Evolutionary conservation across 139 green algal species (phyloP).

Genomic region (Yamagishiella unicocca): DNA sequence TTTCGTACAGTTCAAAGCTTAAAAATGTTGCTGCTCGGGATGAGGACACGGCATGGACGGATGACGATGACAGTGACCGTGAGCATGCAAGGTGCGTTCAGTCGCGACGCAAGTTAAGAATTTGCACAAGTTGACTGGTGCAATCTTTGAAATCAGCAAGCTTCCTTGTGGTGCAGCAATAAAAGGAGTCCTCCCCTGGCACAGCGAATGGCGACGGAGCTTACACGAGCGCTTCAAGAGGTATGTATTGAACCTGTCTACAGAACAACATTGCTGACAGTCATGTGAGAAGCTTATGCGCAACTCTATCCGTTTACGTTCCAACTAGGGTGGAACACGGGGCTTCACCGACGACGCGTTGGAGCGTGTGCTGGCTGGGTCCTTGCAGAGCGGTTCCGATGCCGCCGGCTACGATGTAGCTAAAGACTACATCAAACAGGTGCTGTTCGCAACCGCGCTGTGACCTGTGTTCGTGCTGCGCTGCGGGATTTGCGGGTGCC

Average conservation of each 20-base stretch:
- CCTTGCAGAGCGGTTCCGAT: neutral
- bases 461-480: neutral
- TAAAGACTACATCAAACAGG: conserved; percentile 44
- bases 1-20: neutral
- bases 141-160: too few relatives aligned
- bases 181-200: neutral
- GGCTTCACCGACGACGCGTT: neutral
- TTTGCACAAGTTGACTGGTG: too few relatives aligned
- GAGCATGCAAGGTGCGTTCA: neutral
- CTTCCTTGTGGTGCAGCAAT: neutral
- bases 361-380: neutral
- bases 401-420: neutral
- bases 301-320: neutral
- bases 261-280: neutral
- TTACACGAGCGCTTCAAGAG: neutral
- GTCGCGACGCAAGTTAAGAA: too few relatives aligned
- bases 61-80: conserved; percentile 30
- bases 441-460: neutral
- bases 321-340: neutral
- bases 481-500: too few relatives aligned
- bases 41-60: conserved; percentile 21
- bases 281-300: neutral
- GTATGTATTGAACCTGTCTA: neutral
- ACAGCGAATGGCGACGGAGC: conserved; percentile 12
- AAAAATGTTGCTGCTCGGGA: neutral